These are phyloP conservation scores for Exophiala aquamarina DNA, from an alignment of 2,329 filamentous ascomycete genomes.

Conservation along the genomic window DNA sequence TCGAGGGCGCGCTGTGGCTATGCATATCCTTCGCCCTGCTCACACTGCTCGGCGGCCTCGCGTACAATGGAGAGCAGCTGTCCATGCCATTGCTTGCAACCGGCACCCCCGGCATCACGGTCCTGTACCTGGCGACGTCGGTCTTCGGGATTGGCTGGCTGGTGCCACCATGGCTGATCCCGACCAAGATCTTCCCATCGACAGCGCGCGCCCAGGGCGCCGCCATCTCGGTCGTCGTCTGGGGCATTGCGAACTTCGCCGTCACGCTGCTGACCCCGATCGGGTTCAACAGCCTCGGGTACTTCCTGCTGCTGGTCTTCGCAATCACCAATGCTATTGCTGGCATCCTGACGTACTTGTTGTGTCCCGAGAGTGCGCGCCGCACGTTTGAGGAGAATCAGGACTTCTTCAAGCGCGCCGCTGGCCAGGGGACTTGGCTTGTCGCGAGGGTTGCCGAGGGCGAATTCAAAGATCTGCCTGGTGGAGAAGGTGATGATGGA, in stretches of 20 bases:
- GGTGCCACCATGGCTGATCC: slow-evolving; percentile 50
- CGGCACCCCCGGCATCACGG: slow-evolving; percentile 28
- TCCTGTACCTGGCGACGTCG: slow-evolving; percentile 37
- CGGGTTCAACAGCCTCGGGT: slow-evolving; percentile 60
- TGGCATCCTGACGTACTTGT: slow-evolving; percentile 54
- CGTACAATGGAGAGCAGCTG: slow-evolving; percentile 22
- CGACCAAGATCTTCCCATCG: slow-evolving; percentile 58
- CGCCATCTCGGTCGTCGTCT: slow-evolving; percentile 59
- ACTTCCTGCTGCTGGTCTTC: slow-evolving; percentile 60
- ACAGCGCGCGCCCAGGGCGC: slow-evolving; percentile 60
- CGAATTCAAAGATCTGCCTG: slow-evolving; percentile 39
- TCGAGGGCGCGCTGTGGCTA: slow-evolving; percentile 28
- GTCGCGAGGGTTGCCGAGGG: slow-evolving; percentile 55
- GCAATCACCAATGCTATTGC: slow-evolving; percentile 55
- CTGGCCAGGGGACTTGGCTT: slow-evolving; percentile 52
- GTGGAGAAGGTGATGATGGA: slow-evolving; percentile 17
- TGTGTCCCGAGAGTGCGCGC: slow-evolving; percentile 56
- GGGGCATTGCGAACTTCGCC: slow-evolving; percentile 61
- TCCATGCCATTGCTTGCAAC: slow-evolving; percentile 27
- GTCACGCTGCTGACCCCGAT: slow-evolving; percentile 59
- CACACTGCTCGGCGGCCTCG: slow-evolving; percentile 30
- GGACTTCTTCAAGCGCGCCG: slow-evolving; percentile 56
- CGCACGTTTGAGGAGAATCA: slow-evolving; percentile 62
- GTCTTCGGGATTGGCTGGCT: slow-evolving; percentile 54
- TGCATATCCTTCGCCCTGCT: slow-evolving; percentile 30